A percentile compares a stretch with the other conserved stretches of the same genome.
Evolutionary conservation across 192 early-diverging fungal species (phyloP).

Genomic region (Backusella macrospora): DNA sequence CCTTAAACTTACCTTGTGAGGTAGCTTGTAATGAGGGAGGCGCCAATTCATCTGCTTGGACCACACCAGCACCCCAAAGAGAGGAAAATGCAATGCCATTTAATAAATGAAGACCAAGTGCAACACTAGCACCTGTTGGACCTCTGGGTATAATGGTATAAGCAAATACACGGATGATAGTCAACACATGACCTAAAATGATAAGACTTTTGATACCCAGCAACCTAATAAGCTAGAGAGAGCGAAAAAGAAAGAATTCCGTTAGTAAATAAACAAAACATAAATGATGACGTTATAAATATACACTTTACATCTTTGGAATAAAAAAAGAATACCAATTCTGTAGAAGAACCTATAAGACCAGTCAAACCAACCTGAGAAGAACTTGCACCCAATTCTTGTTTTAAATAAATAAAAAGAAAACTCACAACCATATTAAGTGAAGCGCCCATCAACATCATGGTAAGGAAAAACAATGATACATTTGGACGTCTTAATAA

Average conservation of each 20-base stretch:
- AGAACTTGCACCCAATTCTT: constrained; percentile 47
- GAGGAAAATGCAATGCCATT: constrained; percentile 53
- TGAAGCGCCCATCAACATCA: constrained; percentile 52
- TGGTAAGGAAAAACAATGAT: constrained; percentile 41
- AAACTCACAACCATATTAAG: constrained; percentile 48
- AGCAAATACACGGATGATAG: constrained; percentile 45
- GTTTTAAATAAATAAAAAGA: constrained; percentile 45
- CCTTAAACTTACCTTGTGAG: constrained; percentile 51
- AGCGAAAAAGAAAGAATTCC: background rate
- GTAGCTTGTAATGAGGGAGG: constrained; percentile 47
- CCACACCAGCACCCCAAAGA: constrained; percentile 48
- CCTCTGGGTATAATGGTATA: constrained; percentile 44
- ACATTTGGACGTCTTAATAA: constrained; percentile 40
- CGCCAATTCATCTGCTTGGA: constrained; percentile 46
- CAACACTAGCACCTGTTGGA: constrained; percentile 35
- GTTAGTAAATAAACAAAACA: too few relatives aligned
- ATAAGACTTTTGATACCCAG: constrained; percentile 47
- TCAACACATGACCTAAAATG: constrained; percentile 48
- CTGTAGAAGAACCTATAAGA: constrained; percentile 43
- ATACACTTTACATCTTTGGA: constrained; percentile 44
- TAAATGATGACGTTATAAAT: too few relatives aligned
- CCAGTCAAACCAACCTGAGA: constrained; percentile 48
- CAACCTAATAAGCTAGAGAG: constrained; percentile 43
- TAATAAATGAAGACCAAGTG: constrained; percentile 44
- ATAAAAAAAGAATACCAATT: constrained; percentile 50